Evolutionary conservation across 768 basidiomycete species (phyloP).

Genomic region (Amanita polypyramis): DNA sequence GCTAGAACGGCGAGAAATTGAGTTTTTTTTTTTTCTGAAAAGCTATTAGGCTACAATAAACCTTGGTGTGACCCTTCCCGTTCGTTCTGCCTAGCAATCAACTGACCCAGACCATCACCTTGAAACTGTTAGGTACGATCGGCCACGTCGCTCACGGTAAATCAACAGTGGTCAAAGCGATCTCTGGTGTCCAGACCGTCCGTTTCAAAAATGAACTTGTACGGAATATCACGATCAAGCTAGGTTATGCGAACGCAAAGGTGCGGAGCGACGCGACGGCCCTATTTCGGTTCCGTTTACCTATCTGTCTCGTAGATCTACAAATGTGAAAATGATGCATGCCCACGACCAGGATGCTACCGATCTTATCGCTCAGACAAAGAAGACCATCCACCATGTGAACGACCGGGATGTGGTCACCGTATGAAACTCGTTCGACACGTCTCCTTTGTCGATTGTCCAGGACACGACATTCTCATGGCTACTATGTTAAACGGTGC

Average conservation of each 20-base stretch:
- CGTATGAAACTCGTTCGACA: constrained; percentile 90
- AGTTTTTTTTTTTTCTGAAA: neutral
- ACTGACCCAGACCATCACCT: constrained; percentile 9
- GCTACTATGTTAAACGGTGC: constrained; percentile 99
- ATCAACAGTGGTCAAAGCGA: constrained; percentile 96
- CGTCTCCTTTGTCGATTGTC: constrained; percentile 97
- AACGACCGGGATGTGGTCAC: constrained; percentile 83
- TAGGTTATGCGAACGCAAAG: constrained; percentile 98
- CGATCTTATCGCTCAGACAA: constrained; percentile 90
- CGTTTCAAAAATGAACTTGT: constrained; percentile 99
- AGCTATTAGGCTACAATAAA: constrained; percentile 85
- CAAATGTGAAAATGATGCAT: constrained; percentile 91
- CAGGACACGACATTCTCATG: constrained; percentile 99
- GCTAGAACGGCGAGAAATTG: too few relatives aligned
- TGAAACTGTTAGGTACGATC: constrained; percentile 63
- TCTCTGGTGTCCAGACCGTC: constrained; percentile 96
- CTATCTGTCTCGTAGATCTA: constrained; percentile 58
- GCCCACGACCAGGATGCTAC: constrained; percentile 91
- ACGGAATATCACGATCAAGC: constrained; percentile 97
- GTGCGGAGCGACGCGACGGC: constrained; percentile 30
- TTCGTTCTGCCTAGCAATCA: neutral
- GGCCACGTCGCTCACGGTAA: constrained; percentile 98
- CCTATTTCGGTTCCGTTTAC: constrained; percentile 4
- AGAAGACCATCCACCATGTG: constrained; percentile 89
- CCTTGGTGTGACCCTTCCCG: constrained; percentile 42